phyloP scores from a whole-genome alignment of 2,329 filamentous ascomycete genomes.

The Aspergillus sojae region DNA sequence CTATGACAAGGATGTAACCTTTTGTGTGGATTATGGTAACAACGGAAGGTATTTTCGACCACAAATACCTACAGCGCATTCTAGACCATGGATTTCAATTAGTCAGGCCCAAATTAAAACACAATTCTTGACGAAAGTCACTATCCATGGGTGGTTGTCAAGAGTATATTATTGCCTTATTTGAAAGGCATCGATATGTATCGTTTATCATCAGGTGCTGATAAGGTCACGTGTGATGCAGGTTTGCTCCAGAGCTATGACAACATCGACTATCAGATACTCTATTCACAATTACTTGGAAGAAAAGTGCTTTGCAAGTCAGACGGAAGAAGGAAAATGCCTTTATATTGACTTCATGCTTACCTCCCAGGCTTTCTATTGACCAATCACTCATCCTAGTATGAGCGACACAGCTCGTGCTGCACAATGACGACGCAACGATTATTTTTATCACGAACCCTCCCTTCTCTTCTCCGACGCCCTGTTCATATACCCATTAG shows the following conservation, averaged over 20 bases:
- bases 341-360: neutral
- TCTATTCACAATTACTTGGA: neutral
- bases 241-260: conserved; percentile 1
- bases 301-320: neutral
- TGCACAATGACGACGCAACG: conserved; percentile 25
- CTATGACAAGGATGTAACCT: no score
- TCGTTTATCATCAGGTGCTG: neutral
- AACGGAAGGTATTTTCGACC: neutral
- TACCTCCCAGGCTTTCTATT: neutral
- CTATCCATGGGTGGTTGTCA: no score
- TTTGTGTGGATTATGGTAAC: neutral
- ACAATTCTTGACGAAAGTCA: neutral
- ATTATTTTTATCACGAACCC: conserved; percentile 22
- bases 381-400: conserved; percentile 2
- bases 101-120: neutral
- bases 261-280: neutral
- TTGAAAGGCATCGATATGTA: neutral
- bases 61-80: neutral
- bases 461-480: conserved; percentile 23
- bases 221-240: neutral
- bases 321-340: conserved; percentile 5
- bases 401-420: conserved; percentile 20
- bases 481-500: conserved; percentile 17
- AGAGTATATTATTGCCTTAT: neutral
- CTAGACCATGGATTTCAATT: neutral